A percentile compares a stretch with the other conserved stretches of the same genome.
phyloP scores from a whole-genome alignment of 371 early-diverging fungal genomes.

The Actinomucor elegans region DNA sequence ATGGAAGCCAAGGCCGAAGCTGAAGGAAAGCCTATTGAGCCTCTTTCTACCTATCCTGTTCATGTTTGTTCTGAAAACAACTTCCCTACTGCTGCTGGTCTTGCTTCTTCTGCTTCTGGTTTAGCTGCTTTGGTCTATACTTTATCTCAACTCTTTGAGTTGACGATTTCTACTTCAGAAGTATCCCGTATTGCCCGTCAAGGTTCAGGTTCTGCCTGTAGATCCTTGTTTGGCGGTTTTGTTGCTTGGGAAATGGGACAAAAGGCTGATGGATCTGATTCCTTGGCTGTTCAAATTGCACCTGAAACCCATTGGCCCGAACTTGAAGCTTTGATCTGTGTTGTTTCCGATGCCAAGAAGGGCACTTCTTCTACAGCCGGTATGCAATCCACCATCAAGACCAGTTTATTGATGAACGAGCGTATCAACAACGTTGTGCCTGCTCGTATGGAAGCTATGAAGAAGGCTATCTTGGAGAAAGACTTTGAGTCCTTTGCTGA shows the following conservation, averaged over 20 bases:
- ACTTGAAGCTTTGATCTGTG: constrained; percentile 90
- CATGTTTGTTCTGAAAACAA: constrained; percentile 95
- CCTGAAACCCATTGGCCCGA: constrained; percentile 94
- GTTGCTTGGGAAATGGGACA: constrained; percentile 95
- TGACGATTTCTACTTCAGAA: constrained; percentile 68
- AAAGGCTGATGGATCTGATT: constrained; percentile 80
- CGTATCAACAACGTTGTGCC: constrained; percentile 86
- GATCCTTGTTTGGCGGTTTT: constrained; percentile 96
- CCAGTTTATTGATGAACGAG: constrained; percentile 83
- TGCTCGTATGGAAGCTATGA: constrained; percentile 84
- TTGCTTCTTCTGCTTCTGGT: constrained; percentile 99
- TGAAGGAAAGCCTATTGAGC: constrained; percentile 34
- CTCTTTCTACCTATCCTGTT: constrained; percentile 61
- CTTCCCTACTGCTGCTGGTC: constrained; percentile 99
- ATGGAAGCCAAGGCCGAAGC: constrained; percentile 62
- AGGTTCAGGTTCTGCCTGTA: constrained; percentile 97
- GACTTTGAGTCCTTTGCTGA: constrained; percentile 93
- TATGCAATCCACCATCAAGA: constrained; percentile 96
- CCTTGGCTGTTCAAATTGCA: constrained; percentile 88
- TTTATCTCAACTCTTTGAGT: constrained; percentile 76
- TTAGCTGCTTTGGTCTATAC: constrained; percentile 93
- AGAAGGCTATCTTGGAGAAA: constrained; percentile 75
- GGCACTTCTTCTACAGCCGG: constrained; percentile 91
- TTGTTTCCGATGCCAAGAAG: constrained; percentile 93
- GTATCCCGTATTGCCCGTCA: constrained; percentile 92